Conservation (phyloP, 2,329 filamentous ascomycete species). For the Hypocrella siamensis region DNA sequence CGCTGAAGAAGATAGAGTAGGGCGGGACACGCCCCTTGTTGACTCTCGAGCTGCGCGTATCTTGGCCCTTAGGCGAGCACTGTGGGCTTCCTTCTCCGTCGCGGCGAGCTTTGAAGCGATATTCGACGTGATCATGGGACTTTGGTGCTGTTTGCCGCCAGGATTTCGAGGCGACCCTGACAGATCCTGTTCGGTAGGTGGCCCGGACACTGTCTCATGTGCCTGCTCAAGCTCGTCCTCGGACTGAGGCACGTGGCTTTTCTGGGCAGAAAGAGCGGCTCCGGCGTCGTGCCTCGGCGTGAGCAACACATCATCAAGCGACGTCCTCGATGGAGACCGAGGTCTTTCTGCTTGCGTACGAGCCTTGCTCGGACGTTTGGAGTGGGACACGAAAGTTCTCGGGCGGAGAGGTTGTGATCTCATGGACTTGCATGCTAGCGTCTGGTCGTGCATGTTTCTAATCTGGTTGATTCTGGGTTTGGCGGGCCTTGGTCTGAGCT, state of each 20-base stretch:
- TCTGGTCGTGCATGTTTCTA: conserved; percentile 29
- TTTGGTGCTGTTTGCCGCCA: conserved; percentile 20
- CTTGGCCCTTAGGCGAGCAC: conserved; percentile 46
- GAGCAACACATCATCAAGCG: conserved; percentile 18
- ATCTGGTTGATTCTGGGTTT: conserved; percentile 31
- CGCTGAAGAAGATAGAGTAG: conserved; percentile 7
- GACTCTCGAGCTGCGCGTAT: conserved; percentile 34
- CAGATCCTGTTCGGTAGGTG: no score
- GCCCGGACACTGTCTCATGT: no score
- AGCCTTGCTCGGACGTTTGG: conserved; percentile 1
- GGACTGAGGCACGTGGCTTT: no score
- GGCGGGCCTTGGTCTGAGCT: conserved; percentile 16
- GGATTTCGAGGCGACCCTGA: background rate
- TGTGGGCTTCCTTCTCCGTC: conserved; percentile 47
- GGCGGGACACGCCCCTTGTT: conserved; percentile 15
- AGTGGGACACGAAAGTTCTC: conserved; percentile 1
- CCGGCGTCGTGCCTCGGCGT: conserved; percentile 8
- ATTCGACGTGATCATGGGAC: conserved; percentile 42
- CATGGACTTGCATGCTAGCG: conserved; percentile 12
- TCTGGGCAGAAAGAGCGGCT: conserved; percentile 1
- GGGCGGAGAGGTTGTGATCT: conserved; percentile 12
- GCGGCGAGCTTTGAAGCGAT: conserved; percentile 50
- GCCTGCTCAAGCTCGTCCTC: no score
- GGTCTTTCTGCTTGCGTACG: conserved; percentile 5
- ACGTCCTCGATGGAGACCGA: conserved; percentile 14